Evolutionary conservation across 768 basidiomycete genomes (phyloP).

Genomic region (Boletellus emodensis): DNA sequence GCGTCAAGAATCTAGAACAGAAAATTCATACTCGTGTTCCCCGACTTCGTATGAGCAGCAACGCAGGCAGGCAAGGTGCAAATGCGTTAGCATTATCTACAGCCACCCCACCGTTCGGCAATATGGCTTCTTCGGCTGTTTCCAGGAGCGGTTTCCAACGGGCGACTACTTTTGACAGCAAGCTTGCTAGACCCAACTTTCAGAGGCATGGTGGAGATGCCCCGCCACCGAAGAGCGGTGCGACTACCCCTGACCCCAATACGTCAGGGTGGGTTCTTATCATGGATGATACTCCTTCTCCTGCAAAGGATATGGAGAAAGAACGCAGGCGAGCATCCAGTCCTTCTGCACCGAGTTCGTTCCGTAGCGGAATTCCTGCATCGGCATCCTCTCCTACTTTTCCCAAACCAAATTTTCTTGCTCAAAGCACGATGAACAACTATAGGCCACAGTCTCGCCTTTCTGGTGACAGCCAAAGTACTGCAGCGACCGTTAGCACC

Average conservation of each 20-base stretch:
- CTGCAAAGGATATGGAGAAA: slow-evolving; percentile 52
- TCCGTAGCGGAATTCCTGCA: slow-evolving; percentile 45
- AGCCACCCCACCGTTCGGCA: slow-evolving; percentile 35
- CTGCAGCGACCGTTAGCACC: slow-evolving; percentile 54
- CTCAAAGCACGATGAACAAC: slow-evolving; percentile 44
- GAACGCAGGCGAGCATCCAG: slow-evolving; percentile 61
- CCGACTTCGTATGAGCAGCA: slow-evolving; percentile 76
- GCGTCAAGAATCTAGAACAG: slow-evolving; percentile 77
- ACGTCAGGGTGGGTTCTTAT: slow-evolving; percentile 84
- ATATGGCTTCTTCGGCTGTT: slow-evolving; percentile 33
- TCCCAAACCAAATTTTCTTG: slow-evolving; percentile 37
- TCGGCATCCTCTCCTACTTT: slow-evolving; percentile 46
- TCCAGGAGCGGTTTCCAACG: slow-evolving; percentile 18
- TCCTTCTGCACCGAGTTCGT: slow-evolving; percentile 53
- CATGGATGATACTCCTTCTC: slow-evolving; percentile 82
- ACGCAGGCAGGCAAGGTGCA: slow-evolving; percentile 49
- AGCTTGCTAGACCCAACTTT: slow-evolving; percentile 21
- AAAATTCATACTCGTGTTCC: slow-evolving; percentile 87
- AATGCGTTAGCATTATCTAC: slow-evolving; percentile 35
- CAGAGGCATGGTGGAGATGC: slow-evolving; percentile 46
- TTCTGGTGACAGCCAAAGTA: slow-evolving; percentile 56
- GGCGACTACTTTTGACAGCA: slow-evolving; percentile 16
- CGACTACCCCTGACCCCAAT: slow-evolving; percentile 48
- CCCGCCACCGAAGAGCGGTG: slow-evolving; percentile 37
- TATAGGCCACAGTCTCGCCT: slow-evolving; percentile 71